Evolutionary conservation across 257 asterid species (phyloP).

Genomic region (Plantago major): DNA sequence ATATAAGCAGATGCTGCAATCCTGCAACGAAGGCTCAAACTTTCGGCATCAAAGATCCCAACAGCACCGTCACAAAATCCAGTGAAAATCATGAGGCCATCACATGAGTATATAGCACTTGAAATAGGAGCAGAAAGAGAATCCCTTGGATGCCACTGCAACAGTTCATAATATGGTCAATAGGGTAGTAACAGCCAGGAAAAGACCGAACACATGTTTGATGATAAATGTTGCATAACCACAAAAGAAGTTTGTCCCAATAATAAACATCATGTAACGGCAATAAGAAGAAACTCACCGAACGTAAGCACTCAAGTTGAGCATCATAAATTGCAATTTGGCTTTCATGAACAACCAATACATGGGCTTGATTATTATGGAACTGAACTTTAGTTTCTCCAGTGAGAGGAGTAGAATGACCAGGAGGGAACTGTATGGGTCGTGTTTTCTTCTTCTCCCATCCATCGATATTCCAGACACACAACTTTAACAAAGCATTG

Average conservation of each 20-base stretch:
- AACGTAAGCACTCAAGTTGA: conserved; percentile 76
- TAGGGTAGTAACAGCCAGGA: no score
- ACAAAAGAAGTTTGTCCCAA: conserved; percentile 1
- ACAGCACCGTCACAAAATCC: conserved; percentile 91
- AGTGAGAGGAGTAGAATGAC: conserved; percentile 50
- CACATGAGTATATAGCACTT: conserved; percentile 82
- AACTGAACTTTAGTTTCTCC: conserved; percentile 91
- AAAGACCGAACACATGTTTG: not conserved
- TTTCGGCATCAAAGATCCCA: conserved; percentile 76
- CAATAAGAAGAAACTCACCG: conserved; percentile 44
- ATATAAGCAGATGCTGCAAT: conserved; percentile 75
- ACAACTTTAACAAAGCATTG: conserved; percentile 45
- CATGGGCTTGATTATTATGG: conserved; percentile 79
- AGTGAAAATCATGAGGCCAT: conserved; percentile 57
- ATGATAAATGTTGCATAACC: conserved; percentile 11
- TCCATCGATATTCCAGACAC: conserved; percentile 80
- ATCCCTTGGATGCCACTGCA: conserved; percentile 90
- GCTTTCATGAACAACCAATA: conserved; percentile 80
- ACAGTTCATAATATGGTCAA: not conserved
- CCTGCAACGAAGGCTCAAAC: conserved; percentile 63
- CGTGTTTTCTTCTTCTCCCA: conserved; percentile 91
- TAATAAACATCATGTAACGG: conserved; percentile 4
- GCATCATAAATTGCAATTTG: conserved; percentile 73
- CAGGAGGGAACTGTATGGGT: conserved; percentile 72
- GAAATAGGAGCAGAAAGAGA: conserved; percentile 71